A percentile compares a stretch with the other conserved stretches of the same genome.
These are phyloP conservation scores for Aspergillus puulaauensis DNA, from an alignment of 2,329 filamentous ascomycete species.

Conservation along the genomic window DNA sequence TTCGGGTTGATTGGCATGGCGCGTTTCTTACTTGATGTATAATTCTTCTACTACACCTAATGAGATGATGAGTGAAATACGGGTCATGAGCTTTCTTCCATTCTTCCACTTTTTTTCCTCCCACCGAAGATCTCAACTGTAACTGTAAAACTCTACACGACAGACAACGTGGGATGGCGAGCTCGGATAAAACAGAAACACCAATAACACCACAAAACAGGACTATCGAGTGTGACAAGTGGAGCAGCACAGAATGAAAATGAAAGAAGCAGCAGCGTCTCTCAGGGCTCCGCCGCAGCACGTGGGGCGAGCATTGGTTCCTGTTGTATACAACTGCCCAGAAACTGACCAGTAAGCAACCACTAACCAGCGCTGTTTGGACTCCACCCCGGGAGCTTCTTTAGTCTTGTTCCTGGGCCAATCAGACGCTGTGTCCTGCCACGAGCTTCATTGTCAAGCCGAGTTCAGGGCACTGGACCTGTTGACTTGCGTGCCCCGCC, in stretches of 20 bases:
- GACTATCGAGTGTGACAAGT: not conserved
- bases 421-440: too few relatives aligned
- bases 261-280: not conserved
- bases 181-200: too few relatives aligned
- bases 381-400: conserved; percentile 5
- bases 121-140: too few relatives aligned
- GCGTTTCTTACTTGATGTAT: not conserved
- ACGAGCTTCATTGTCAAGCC: too few relatives aligned
- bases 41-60: not conserved
- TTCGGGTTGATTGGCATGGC: not conserved
- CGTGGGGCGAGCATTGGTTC: conserved; percentile 18
- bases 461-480: too few relatives aligned
- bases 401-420: not conserved
- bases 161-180: too few relatives aligned
- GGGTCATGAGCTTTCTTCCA: not conserved
- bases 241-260: not conserved
- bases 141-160: too few relatives aligned
- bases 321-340: not conserved
- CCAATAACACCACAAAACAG: too few relatives aligned
- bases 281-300: conserved; percentile 2
- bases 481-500: too few relatives aligned
- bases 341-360: too few relatives aligned
- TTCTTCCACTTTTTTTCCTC: not conserved
- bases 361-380: too few relatives aligned
- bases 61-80: not conserved